Evolutionary conservation across 164 flowering plant species (phyloP), one percentile per base, ranked within the genome.

Genomic region (Umbellularia californica): DNA sequence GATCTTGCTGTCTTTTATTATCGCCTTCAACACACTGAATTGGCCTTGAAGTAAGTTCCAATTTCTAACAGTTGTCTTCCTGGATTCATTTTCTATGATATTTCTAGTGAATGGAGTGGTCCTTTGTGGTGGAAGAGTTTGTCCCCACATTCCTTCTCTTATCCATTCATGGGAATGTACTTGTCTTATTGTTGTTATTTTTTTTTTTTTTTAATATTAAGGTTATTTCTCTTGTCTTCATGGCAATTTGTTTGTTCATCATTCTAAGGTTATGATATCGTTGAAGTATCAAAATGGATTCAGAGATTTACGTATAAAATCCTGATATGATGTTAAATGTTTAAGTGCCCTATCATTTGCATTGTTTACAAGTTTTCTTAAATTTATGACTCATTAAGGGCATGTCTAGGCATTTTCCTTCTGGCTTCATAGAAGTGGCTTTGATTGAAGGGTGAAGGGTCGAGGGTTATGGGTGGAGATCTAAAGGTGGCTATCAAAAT

Each of bases 1-100:
- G 98, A 94, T 83, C 85, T 94, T 71, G 97, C 97, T 65, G 97
- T 94, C 75, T 94, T 94, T 79, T 94, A 94, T 78, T 94, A 92
- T 78, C 87, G 97, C 33, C 97, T 94, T 77, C 98, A 94, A 78
- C 96, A 94, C 75, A 92, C 96, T 73, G 97, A 92, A 77, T 79
- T 94, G 80, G 97, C 98, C 50, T 84, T 94, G 82, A 94, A 94
- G 98, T 94, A 90, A 69, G 92, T 77, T 76, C 68, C 35, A 25
- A 12, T 64, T 13, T 64, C 52, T n/a, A 28, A 28, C 22, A 15
- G 15, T 30, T 67, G 70, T 27, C 12, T 64, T 25, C 64, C 22
- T 60, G 13, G 68, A 65, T 24, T 14, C 20, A 67, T 67, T 11
- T 24, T 22, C 35, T 27, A 13, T 9, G 50, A 65, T 15, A 22